phyloP scores from a whole-genome alignment of 805 yeast species.

The Kazachstania viticola region DNA sequence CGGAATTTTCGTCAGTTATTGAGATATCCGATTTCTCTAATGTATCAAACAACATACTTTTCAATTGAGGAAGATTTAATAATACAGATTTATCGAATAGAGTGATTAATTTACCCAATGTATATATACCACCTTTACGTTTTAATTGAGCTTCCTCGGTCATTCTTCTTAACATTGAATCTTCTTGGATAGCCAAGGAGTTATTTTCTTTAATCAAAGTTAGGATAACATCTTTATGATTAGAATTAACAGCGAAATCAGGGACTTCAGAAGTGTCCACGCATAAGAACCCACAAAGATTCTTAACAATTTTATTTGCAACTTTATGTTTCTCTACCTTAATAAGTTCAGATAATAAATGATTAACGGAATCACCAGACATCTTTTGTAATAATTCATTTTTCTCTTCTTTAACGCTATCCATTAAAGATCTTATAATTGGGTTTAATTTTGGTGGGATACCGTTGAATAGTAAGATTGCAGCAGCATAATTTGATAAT shows the following conservation, averaged over 20 bases:
- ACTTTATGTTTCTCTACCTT: constrained; percentile 52
- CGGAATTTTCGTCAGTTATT: constrained; percentile 15
- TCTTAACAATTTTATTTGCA: constrained; percentile 79
- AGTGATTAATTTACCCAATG: constrained; percentile 49
- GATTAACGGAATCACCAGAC: constrained; percentile 58
- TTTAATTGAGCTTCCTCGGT: constrained; percentile 68
- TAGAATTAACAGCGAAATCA: constrained; percentile 61
- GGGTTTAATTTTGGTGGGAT: constrained; percentile 87
- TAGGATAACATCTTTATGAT: constrained; percentile 43
- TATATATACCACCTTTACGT: constrained; percentile 69
- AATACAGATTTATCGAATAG: constrained; percentile 47
- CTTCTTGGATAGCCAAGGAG: constrained; percentile 47
- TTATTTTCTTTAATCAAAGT: constrained; percentile 75
- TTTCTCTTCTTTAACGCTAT: constrained; percentile 71
- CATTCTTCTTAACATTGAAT: constrained; percentile 47
- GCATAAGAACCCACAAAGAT: constrained; percentile 84
- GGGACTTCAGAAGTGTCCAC: constrained; percentile 96
- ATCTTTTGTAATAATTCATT: constrained; percentile 53
- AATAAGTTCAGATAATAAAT: constrained; percentile 49
- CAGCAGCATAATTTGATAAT: constrained; percentile 66
- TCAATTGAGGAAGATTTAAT: constrained; percentile 52
- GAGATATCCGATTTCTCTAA: constrained; percentile 23
- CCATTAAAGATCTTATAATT: constrained; percentile 83
- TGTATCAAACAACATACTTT: constrained; percentile 55
- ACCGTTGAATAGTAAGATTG: constrained; percentile 45